Conservation (phyloP, 257 asterid species). For the Hygrophila difformis region DNA sequence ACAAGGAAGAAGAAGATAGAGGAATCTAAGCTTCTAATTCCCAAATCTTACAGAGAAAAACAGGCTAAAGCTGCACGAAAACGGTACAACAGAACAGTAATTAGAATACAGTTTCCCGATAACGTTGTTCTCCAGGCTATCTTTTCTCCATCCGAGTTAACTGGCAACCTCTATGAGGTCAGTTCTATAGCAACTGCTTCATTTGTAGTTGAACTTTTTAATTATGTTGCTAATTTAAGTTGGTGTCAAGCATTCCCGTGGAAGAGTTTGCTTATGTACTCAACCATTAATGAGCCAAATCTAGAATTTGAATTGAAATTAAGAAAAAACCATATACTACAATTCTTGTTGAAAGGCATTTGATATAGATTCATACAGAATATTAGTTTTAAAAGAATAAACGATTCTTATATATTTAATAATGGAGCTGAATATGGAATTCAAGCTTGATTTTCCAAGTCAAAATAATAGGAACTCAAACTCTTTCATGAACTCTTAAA, state of each 20-base stretch:
- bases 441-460: too few species aligned
- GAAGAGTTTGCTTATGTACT: not conserved
- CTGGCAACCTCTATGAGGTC: constrained; percentile 77
- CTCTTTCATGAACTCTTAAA: too few species aligned
- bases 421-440: too few species aligned
- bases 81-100: constrained; percentile 55
- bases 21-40: constrained; percentile 84
- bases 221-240: not conserved
- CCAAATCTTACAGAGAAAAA: constrained; percentile 81
- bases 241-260: not conserved
- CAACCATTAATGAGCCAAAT: too few species aligned
- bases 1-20: constrained; percentile 65
- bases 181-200: constrained; percentile 16
- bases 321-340: too few species aligned
- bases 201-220: not conserved
- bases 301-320: too few species aligned
- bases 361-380: too few species aligned
- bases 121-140: constrained; percentile 87
- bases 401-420: too few species aligned
- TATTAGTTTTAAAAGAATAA: too few species aligned
- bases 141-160: constrained; percentile 66
- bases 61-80: constrained; percentile 76
- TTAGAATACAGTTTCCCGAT: constrained; percentile 86
- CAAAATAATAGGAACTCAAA: too few species aligned
- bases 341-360: too few species aligned